Conservation (phyloP, 208 protist species). For the Naegleria gruberi region DNA sequence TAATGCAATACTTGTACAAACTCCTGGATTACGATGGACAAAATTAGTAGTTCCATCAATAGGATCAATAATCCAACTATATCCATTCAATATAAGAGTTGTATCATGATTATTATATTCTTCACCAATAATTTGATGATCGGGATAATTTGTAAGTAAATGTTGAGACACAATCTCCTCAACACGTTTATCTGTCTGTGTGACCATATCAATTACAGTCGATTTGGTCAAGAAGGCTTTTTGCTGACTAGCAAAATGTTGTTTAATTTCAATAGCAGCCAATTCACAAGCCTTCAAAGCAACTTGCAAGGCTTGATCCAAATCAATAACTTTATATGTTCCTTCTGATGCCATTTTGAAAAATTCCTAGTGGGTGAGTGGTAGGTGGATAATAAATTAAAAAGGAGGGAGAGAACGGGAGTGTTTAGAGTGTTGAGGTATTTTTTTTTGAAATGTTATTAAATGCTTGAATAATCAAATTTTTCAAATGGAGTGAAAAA, state of each 20-base stretch:
- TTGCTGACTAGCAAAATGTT: not conserved
- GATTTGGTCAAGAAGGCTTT: not conserved
- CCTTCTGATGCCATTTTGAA: too few relatives aligned
- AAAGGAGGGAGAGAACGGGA: too few relatives aligned
- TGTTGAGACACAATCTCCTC: not conserved
- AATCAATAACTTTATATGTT: too few relatives aligned
- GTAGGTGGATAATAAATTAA: too few relatives aligned
- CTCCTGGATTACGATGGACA: not conserved
- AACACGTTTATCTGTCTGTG: not conserved
- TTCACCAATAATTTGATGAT: not conserved
- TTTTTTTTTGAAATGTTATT: too few relatives aligned
- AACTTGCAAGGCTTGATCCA: not conserved
- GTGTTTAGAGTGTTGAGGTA: too few relatives aligned
- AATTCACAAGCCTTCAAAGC: not conserved
- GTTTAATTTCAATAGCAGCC: not conserved
- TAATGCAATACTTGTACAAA: not conserved
- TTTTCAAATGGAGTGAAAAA: too few relatives aligned
- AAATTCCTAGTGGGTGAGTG: too few relatives aligned
- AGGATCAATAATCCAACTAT: conserved; percentile 15
- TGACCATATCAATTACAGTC: not conserved
- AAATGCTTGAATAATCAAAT: too few relatives aligned
- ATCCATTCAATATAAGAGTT: not conserved
- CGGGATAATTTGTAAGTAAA: not conserved
- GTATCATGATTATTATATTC: not conserved
- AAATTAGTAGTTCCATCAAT: conserved; percentile 24